Evolutionary conservation across 345 rosid species (phyloP).

Genomic region (Geranium rotundifolium): DNA sequence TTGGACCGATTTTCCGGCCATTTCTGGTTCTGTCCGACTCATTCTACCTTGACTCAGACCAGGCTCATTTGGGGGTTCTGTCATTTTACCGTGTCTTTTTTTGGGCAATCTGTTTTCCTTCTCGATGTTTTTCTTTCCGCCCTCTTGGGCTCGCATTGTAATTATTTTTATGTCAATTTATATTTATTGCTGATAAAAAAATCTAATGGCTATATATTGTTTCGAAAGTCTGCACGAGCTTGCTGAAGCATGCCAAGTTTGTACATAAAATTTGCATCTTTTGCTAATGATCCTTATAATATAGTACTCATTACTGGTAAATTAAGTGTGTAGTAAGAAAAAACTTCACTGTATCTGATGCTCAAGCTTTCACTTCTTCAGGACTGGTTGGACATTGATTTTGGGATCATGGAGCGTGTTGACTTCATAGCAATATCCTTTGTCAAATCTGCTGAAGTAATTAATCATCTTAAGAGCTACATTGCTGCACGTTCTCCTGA

Average conservation of each 20-base stretch:
- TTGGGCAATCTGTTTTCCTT: no score
- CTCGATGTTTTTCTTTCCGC: no score
- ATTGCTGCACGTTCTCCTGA: conserved; percentile 79
- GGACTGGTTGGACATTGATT: conserved; percentile 99
- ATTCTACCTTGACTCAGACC: no score
- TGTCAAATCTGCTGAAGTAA: conserved; percentile 98
- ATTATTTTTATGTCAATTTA: no score
- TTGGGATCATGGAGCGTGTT: conserved; percentile 92
- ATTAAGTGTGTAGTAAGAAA: background rate
- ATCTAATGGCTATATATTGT: background rate
- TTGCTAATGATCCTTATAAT: background rate
- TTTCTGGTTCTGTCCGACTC: no score
- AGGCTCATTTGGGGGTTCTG: no score
- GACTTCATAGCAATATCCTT: conserved; percentile 97
- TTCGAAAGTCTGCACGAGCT: background rate
- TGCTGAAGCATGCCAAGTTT: background rate
- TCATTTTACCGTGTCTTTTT: no score
- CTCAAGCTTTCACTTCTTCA: conserved; percentile 23
- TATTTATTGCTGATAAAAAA: no score
- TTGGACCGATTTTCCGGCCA: no score
- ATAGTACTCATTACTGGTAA: background rate
- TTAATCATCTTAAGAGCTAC: conserved; percentile 88
- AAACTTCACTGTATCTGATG: conserved; percentile 3
- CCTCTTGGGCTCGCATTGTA: no score
- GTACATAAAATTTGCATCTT: background rate